Evolutionary conservation across 2,329 filamentous ascomycete species (phyloP).

Genomic region (Tolypocladium amazonense): DNA sequence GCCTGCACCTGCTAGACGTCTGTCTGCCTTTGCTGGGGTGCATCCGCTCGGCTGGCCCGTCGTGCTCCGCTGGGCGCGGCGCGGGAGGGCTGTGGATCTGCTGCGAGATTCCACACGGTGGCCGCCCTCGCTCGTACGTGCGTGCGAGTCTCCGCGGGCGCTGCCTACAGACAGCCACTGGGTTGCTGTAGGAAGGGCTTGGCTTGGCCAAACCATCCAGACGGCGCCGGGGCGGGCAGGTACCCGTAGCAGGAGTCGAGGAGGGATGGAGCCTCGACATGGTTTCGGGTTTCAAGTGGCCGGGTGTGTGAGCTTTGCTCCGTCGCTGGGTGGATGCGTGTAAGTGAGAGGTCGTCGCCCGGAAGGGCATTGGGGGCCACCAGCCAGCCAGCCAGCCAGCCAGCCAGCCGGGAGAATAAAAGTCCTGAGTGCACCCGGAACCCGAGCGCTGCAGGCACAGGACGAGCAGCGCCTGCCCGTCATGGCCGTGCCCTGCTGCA

Average conservation of each 20-base stretch:
- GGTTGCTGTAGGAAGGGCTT: background rate
- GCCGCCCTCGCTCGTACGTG: background rate
- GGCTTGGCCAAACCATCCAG: background rate
- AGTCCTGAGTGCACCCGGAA: background rate
- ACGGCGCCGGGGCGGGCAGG: background rate
- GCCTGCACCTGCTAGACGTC: background rate
- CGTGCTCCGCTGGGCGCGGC: background rate
- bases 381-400: background rate
- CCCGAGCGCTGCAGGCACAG: background rate
- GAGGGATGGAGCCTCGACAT: conserved; percentile 2
- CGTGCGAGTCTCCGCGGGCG: no score
- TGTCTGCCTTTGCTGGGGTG: background rate
- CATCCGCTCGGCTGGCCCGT: background rate
- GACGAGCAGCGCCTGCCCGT: background rate
- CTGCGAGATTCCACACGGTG: background rate
- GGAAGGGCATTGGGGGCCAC: background rate
- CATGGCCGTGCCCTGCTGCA: background rate
- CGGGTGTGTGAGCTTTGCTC: background rate
- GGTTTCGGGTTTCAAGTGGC: conserved; percentile 5
- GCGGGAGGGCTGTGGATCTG: background rate
- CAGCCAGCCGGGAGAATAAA: background rate
- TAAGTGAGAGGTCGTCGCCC: background rate
- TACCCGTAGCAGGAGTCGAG: background rate
- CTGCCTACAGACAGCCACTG: background rate
- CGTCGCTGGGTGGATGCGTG: background rate